Evolutionary conservation across 768 basidiomycete species (phyloP), one percentile per base, ranked within the genome.

Genomic region (Terana coerulea): DNA sequence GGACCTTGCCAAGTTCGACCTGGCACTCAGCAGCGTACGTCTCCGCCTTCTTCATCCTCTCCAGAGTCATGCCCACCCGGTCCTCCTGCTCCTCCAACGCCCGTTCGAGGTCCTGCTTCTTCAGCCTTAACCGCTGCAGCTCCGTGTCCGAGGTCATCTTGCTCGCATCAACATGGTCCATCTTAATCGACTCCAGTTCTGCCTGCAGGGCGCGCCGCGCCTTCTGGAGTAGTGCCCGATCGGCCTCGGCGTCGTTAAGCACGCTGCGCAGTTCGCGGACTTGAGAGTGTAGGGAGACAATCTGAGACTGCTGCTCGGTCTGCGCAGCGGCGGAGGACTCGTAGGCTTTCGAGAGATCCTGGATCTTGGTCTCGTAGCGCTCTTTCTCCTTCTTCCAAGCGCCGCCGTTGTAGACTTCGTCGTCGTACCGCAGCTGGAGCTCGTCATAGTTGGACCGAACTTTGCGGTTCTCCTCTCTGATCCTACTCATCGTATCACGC

Each of bases 361-460:
- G 65, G 47, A 93, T 89, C 76, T 89, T 91, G 47, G 80, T 86
- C 54, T 93, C 89, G 70, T 92, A 72, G 10, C 88, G 84, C 52
- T 92, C 90, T 66, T 84, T 90, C 71, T 94, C 91, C 62, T 88
- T 87, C 71, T 86, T 86, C 91, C 90, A 92, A 3, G 85, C 80
- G 12, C 83, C 78, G 41, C 86, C 84, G 51, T 79, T 86, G 66
- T 85, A 87, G 7, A 86, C 75, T 60, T 91, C 89, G 54, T 89
- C 86, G 53, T 91, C 86, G 57, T 81, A 84, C 33, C 80, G 78
- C 29, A 87, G 68, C 58, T 88, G 86, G 3, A 92, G 75, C 31
- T 86, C 80, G 50, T 90, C 88, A 45, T 83, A 80, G 53, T 91
- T 84, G 0, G 86, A 85, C 12, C 86, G 82, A 42, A 83, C 73